Evolutionary conservation across 257 asterid genomes (phyloP).

Genomic region (Plantago ovata): DNA sequence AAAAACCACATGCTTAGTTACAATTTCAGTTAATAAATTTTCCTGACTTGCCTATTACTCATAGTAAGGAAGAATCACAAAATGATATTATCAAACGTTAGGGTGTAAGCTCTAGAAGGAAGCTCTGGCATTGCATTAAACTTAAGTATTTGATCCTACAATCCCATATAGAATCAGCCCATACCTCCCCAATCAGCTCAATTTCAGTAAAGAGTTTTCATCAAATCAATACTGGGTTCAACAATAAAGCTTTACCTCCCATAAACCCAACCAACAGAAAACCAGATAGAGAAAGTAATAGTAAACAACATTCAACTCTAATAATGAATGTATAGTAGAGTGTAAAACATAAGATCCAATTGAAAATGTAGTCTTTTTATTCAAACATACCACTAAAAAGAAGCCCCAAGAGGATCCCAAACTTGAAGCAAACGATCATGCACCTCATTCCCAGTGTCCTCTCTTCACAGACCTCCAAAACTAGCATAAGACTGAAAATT

Average conservation of each 20-base stretch:
- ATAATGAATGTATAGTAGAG: too few relatives aligned
- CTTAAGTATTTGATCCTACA: neutral
- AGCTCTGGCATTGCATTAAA: too few relatives aligned
- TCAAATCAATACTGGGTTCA: neutral
- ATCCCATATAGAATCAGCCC: neutral
- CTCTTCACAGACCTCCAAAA: conserved; percentile 11
- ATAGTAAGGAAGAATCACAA: too few relatives aligned
- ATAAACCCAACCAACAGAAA: conserved; percentile 1
- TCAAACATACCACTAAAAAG: conserved; percentile 50
- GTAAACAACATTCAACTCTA: neutral
- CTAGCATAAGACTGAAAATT: conserved; percentile 16
- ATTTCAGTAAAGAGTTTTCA: neutral
- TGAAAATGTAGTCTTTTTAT: conserved; percentile 2
- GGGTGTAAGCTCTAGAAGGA: too few relatives aligned
- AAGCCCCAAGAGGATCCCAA: conserved; percentile 40
- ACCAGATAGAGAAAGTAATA: conserved; percentile 2
- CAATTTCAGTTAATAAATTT: too few relatives aligned
- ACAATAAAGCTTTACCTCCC: conserved; percentile 8
- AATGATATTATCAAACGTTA: too few relatives aligned
- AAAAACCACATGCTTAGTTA: too few relatives aligned
- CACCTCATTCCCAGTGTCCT: conserved; percentile 47
- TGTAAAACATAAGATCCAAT: too few relatives aligned
- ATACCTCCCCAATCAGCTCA: conserved; percentile 9
- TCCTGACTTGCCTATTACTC: too few relatives aligned
- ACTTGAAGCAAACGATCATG: conserved; percentile 24